Evolutionary conservation across 345 rosid species (phyloP).

Genomic region (Stellera chamaejasme): DNA sequence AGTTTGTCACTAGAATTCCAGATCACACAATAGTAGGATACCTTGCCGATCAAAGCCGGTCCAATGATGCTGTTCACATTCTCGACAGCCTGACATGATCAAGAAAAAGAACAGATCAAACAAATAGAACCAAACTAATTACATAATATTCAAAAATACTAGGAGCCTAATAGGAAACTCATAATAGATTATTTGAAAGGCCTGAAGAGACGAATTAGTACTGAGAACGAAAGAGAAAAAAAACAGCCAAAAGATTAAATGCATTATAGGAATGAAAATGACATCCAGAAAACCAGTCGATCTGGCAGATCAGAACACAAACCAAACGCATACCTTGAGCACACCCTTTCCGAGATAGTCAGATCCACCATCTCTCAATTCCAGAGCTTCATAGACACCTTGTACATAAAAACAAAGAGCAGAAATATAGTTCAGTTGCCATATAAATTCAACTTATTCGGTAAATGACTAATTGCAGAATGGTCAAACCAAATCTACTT

Average conservation of each 20-base stretch:
- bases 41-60: conserved; percentile 69
- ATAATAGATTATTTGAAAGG: neutral
- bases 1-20: neutral
- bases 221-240: neutral
- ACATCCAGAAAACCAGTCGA: neutral
- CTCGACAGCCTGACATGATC: conserved; percentile 37
- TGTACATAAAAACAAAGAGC: conserved; percentile 6
- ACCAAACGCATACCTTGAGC: conserved; percentile 30
- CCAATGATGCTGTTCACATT: conserved; percentile 53
- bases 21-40: conserved; percentile 11
- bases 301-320: neutral
- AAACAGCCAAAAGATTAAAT: neutral
- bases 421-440: neutral
- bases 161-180: conserved; percentile 1
- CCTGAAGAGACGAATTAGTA: too few relatives aligned
- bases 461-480: neutral
- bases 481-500: conserved; percentile 1
- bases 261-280: neutral
- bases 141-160: neutral
- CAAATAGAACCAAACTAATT: neutral
- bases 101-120: conserved; percentile 5
- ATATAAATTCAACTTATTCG: neutral
- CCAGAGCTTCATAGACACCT: conserved; percentile 65
- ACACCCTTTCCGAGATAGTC: conserved; percentile 74
- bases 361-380: conserved; percentile 57